Percentiles rank a stretch among this genome's conserved stretches.
These are phyloP conservation scores for Chamaecrista fasciculata DNA, from an alignment of 306 rosid species.

Conservation along the genomic window DNA sequence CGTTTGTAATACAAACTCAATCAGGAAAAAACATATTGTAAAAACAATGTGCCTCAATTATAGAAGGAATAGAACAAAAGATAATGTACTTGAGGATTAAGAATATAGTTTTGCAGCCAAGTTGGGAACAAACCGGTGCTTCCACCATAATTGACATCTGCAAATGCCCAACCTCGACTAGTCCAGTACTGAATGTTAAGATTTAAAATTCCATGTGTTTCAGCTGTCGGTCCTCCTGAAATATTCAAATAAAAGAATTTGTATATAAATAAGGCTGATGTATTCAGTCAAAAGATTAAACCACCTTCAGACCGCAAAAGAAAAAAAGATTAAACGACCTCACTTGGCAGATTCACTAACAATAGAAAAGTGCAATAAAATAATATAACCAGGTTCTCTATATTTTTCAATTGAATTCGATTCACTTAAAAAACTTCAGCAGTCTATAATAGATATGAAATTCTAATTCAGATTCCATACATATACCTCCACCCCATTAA, in stretches of 20 bases:
- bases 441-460: constrained; percentile 5
- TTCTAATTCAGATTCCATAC: background rate
- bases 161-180: constrained; percentile 93
- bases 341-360: constrained; percentile 9
- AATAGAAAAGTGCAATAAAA: constrained; percentile 14
- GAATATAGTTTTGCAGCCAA: constrained; percentile 12
- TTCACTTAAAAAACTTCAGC: background rate
- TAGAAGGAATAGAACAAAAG: too few relatives aligned
- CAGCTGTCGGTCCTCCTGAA: constrained; percentile 94
- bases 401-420: constrained; percentile 5
- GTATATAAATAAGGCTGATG: background rate
- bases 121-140: constrained; percentile 85
- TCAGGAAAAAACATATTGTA: background rate
- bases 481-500: background rate
- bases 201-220: constrained; percentile 71
- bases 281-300: constrained; percentile 2
- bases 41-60: background rate
- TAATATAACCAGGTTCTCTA: background rate
- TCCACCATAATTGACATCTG: constrained; percentile 92
- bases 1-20: background rate
- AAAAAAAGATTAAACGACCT: too few relatives aligned
- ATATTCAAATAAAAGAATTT: constrained; percentile 20
- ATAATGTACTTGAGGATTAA: constrained; percentile 19
- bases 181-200: constrained; percentile 86
- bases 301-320: too few relatives aligned